A percentile compares a stretch with the other conserved stretches of the same genome.
Evolutionary conservation across 192 early-diverging fungal genomes (phyloP).

Genomic region (Coemansia reversa): DNA sequence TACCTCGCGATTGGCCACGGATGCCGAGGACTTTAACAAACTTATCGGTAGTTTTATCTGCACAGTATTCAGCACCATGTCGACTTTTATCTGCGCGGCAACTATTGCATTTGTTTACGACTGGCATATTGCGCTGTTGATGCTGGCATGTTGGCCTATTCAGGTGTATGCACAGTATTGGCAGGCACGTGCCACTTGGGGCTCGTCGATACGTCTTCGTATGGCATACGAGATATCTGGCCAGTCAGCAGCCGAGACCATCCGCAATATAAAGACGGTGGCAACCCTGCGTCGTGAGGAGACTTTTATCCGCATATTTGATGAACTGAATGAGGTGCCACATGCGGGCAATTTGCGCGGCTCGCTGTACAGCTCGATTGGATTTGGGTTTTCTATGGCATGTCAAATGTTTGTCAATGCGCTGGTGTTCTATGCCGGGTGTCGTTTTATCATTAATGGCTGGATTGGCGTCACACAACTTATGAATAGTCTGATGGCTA

Average conservation of each 20-base stretch:
- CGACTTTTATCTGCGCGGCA: constrained; percentile 33
- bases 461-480: constrained; percentile 48
- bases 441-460: constrained; percentile 53
- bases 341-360: constrained; percentile 44
- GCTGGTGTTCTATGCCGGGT: constrained; percentile 60
- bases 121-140: constrained; percentile 64
- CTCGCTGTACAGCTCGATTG: constrained; percentile 45
- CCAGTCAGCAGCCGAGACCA: constrained; percentile 78
- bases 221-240: constrained; percentile 66
- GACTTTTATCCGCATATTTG: constrained; percentile 50
- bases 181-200: constrained; percentile 57
- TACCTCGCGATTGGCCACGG: constrained; percentile 67
- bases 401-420: constrained; percentile 59
- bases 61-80: constrained; percentile 29
- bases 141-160: constrained; percentile 70
- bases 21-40: constrained; percentile 60
- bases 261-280: constrained; percentile 83
- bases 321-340: constrained; percentile 47
- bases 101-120: constrained; percentile 57
- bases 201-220: constrained; percentile 54
- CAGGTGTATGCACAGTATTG: constrained; percentile 63
- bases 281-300: constrained; percentile 66
- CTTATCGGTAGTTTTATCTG: constrained; percentile 43
- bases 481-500: constrained; percentile 53
- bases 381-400: constrained; percentile 58